Base-by-base conservation (phyloP, 441 rosid species). In the Jatropha podagrica region DNA sequence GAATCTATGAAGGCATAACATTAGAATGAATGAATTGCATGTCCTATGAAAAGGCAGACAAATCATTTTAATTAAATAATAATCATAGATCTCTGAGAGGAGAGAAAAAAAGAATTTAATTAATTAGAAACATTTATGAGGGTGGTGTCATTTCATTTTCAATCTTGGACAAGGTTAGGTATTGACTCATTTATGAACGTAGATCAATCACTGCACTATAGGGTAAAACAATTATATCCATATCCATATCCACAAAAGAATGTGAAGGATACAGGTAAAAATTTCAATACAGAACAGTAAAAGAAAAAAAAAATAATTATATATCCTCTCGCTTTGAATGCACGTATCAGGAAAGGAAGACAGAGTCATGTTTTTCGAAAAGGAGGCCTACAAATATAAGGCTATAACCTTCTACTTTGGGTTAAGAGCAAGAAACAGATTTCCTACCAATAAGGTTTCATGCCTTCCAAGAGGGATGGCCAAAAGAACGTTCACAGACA, bases 371-470 rank as follows among this genome's bases (percentile, higher is more conserved):
- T 48, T 12, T 2, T 44, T 7, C 8, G 48, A 11, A 44, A 44
- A 44, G 48, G 11, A 44, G 7, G 48, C 10, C 10, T 44, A 6
- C 48, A 7, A 11, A 7, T 44, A 38, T 11, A 18, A 70, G 75
- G 62, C 42, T n/a, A 27, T 59, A 17, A 27, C 55, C 71, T 80
- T 80, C 84, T 76, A 78, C 76, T 75, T 85, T 65, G 58, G 76
- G 90, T 42, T 42, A 71, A 42, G 83, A 78, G 90, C 15, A 71
- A 58, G 83, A 74, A 78, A 76, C 86, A 88, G 51, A 74, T 27
- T 79, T 80, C 86, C 88, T 78, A 74, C 67, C 37, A 65, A 72
- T 69, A 51, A 68, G 74, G 70, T 41, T n/a, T 27, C 75, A 75
- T 65, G 37, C 60, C 49, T 73, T 64, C 40, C n/a, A 67, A 44